A percentile compares a stretch with the other conserved stretches of the same genome.
Evolutionary conservation across 139 green algal genomes (phyloP).

Genomic region (Chlamydomonas schloesseri): DNA sequence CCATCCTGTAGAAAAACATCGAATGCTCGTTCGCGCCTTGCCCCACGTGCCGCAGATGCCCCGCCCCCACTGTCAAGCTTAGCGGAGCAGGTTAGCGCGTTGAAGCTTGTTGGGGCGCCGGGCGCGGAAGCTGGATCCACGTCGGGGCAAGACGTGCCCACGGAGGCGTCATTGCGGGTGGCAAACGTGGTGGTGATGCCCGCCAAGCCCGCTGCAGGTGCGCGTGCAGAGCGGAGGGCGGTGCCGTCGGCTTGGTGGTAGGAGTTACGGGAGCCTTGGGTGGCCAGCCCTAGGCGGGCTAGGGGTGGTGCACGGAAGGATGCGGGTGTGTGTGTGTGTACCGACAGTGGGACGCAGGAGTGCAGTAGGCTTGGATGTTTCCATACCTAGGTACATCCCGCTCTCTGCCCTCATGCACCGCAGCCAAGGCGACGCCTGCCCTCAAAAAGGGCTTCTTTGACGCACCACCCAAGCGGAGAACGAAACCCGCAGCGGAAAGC

Average conservation of each 20-base stretch:
- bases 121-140: background rate
- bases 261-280: too few relatives aligned
- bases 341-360: too few relatives aligned
- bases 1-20: too few relatives aligned
- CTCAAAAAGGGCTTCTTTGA: slow-evolving; percentile 65
- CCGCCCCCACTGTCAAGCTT: slow-evolving; percentile 63
- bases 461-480: slow-evolving; percentile 29
- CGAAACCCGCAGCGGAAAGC: slow-evolving; percentile 21
- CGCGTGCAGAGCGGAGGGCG: too few relatives aligned
- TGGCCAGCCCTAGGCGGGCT: too few relatives aligned
- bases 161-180: background rate
- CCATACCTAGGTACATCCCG: background rate
- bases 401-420: background rate
- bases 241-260: too few relatives aligned
- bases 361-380: too few relatives aligned
- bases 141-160: background rate
- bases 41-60: slow-evolving; percentile 42
- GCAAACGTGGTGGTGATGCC: slow-evolving; percentile 28
- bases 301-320: too few relatives aligned
- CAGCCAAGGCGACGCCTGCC: background rate
- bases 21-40: too few relatives aligned
- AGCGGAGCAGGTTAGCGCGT: slow-evolving; percentile 57
- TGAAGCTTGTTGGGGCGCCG: slow-evolving; percentile 5
- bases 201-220: background rate
- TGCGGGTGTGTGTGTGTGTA: too few relatives aligned